Conservation (phyloP, 164 flowering plant species). For the Vitis cinerea region DNA sequence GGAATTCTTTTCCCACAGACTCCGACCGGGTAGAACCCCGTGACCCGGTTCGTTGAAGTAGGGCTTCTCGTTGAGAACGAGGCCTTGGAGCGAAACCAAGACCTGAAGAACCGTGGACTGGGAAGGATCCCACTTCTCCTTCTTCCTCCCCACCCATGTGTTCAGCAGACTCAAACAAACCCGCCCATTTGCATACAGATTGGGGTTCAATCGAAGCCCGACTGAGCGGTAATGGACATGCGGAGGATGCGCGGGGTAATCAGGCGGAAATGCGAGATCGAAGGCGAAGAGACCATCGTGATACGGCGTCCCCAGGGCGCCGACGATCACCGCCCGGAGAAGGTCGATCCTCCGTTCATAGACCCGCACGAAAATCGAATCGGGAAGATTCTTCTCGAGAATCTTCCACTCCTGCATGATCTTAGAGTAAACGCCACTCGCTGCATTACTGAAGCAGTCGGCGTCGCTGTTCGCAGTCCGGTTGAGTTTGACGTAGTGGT, state of each 20-base stretch:
- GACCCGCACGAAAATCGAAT: slow-evolving; percentile 34
- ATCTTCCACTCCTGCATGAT: slow-evolving; percentile 45
- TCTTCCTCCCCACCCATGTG: slow-evolving; percentile 31
- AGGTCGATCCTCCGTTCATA: slow-evolving; percentile 40
- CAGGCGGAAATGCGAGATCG: slow-evolving; percentile 36
- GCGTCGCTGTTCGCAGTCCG: background rate
- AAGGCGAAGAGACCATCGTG: slow-evolving; percentile 48
- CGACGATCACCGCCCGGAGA: slow-evolving; percentile 38
- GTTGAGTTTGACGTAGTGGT: slow-evolving; percentile 12
- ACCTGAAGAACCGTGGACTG: slow-evolving; percentile 38
- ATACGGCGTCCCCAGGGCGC: slow-evolving; percentile 47
- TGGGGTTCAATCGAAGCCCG: slow-evolving; percentile 39
- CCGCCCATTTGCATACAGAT: slow-evolving; percentile 29
- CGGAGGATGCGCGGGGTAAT: slow-evolving; percentile 38
- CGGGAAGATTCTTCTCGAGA: slow-evolving; percentile 34
- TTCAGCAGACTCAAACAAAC: slow-evolving; percentile 42
- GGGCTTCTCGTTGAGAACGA: slow-evolving; percentile 38
- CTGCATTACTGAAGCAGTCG: slow-evolving; percentile 5
- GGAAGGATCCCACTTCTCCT: slow-evolving; percentile 34
- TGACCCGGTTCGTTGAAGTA: slow-evolving; percentile 33
- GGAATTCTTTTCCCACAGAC: slow-evolving; percentile 12
- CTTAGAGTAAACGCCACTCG: slow-evolving; percentile 21
- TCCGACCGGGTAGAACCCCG: slow-evolving; percentile 6
- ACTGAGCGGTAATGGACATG: slow-evolving; percentile 24
- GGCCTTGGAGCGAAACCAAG: slow-evolving; percentile 40